Evolutionary conservation across 768 basidiomycete species (phyloP).

Genomic region (Suillus weaverae): DNA sequence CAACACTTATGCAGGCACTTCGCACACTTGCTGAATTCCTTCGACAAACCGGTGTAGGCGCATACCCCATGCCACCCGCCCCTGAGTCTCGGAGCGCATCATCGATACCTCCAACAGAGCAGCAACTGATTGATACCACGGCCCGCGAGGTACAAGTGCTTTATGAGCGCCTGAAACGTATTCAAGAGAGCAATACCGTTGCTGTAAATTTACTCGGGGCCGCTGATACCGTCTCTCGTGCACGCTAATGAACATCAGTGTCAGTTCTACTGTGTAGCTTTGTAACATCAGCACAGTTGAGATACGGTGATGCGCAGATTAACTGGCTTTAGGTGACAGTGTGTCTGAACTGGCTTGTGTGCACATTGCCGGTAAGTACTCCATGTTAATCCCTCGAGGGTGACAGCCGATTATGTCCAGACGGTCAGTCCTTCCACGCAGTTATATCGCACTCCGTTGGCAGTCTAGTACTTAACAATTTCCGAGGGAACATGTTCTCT

Average conservation of each 20-base stretch:
- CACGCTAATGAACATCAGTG: background rate
- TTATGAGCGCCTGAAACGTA: constrained; percentile 52
- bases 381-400: background rate
- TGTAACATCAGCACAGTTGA: background rate
- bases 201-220: constrained; percentile 44
- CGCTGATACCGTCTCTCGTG: constrained; percentile 24
- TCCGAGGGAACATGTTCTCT: background rate
- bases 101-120: constrained; percentile 40
- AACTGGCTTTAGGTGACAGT: background rate
- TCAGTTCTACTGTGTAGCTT: background rate
- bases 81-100: constrained; percentile 13
- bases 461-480: background rate
- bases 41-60: constrained; percentile 64
- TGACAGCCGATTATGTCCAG: background rate
- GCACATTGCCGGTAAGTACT: background rate
- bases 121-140: constrained; percentile 44
- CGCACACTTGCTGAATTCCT: constrained; percentile 47
- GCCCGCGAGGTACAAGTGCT: constrained; percentile 42
- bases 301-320: background rate
- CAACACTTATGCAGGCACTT: constrained; percentile 51
- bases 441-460: background rate
- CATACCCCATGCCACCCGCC: constrained; percentile 49
- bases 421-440: background rate
- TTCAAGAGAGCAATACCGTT: constrained; percentile 57
- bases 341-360: too few relatives aligned